Evolutionary conservation across 192 early-diverging fungal genomes (phyloP).

Genomic region (Linnemannia exigua): DNA sequence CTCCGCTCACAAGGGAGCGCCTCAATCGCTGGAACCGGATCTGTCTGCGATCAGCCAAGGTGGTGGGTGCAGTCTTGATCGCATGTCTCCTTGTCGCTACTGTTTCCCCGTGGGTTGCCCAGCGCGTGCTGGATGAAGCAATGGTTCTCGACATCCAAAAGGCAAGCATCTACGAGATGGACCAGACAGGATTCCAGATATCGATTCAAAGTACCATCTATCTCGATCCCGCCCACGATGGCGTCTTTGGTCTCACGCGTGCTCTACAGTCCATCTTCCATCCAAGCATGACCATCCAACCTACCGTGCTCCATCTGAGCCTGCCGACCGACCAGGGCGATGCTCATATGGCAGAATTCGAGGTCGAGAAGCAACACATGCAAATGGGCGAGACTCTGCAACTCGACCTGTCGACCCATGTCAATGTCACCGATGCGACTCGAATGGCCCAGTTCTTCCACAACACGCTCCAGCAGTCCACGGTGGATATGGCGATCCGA

Average conservation of each 20-base stretch:
- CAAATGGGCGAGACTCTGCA: constrained; percentile 20
- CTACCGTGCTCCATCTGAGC: constrained; percentile 25
- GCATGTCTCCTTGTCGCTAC: constrained; percentile 8
- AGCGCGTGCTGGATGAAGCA: constrained; percentile 42
- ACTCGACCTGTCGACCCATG: constrained; percentile 35
- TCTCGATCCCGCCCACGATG: constrained; percentile 34
- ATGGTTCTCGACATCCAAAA: constrained; percentile 44
- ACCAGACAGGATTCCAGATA: constrained; percentile 51
- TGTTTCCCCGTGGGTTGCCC: constrained; percentile 23
- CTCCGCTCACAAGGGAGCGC: constrained; percentile 14
- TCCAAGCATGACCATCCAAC: constrained; percentile 33
- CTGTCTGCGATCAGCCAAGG: constrained; percentile 15
- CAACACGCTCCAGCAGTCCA: constrained; percentile 21
- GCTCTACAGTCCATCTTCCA: constrained; percentile 14
- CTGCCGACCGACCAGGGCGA: background rate
- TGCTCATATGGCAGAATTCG: constrained; percentile 39
- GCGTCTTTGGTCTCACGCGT: constrained; percentile 32
- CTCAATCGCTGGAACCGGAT: constrained; percentile 17
- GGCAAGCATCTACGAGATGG: constrained; percentile 40
- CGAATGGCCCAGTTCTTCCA: constrained; percentile 49
- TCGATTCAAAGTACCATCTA: constrained; percentile 25
- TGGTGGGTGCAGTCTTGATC: constrained; percentile 6
- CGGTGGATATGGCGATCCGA: constrained; percentile 24
- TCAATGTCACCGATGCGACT: constrained; percentile 33
- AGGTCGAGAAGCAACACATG: constrained; percentile 39